Evolutionary conservation across 768 basidiomycete species (phyloP).

Genomic region (Leccinum longicurvipes): DNA sequence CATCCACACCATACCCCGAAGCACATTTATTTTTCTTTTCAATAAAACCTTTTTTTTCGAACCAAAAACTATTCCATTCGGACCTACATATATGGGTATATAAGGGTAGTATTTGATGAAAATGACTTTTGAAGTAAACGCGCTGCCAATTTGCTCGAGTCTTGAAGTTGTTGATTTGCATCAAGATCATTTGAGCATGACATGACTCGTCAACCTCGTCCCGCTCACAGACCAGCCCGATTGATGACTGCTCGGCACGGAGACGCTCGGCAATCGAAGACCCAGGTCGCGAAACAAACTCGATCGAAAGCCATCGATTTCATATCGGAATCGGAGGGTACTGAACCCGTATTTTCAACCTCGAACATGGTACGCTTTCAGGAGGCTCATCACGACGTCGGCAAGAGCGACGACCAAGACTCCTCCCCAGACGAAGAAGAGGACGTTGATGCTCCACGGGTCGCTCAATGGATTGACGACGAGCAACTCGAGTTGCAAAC

Average conservation of each 20-base stretch:
- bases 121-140: too few relatives aligned
- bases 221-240: neutral
- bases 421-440: slow-evolving; percentile 23
- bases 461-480: slow-evolving; percentile 61
- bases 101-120: too few relatives aligned
- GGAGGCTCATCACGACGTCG: slow-evolving; percentile 15
- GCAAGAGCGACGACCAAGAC: slow-evolving; percentile 28
- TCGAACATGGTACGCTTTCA: neutral
- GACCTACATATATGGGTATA: neutral
- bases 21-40: neutral
- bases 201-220: slow-evolving; percentile 12
- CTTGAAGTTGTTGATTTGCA: neutral
- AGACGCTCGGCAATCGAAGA: slow-evolving; percentile 2
- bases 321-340: slow-evolving; percentile 9
- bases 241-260: neutral
- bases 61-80: neutral
- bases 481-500: slow-evolving; percentile 31
- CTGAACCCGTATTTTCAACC: neutral
- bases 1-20: neutral
- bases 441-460: slow-evolving; percentile 47
- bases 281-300: slow-evolving; percentile 2
- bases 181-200: neutral
- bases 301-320: slow-evolving; percentile 20
- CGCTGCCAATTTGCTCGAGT: neutral
- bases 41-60: neutral